phyloP scores from a whole-genome alignment of 2,329 filamentous ascomycete species.

The Fusarium nodosum region DNA sequence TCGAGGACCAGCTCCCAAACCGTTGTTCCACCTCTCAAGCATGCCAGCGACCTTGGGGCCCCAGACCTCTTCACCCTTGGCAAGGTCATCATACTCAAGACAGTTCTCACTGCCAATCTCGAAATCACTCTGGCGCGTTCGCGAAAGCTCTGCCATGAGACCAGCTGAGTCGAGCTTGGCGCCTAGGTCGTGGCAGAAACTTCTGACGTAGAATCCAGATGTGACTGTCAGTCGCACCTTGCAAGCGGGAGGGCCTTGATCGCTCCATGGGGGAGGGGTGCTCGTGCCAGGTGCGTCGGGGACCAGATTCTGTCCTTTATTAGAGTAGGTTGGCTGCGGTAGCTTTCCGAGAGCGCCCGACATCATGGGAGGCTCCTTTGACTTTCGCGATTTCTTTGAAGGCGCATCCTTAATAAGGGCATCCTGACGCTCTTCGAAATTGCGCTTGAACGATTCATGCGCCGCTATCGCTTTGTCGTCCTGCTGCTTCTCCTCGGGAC shows the following conservation, averaged over 20 bases:
- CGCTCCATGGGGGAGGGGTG: constrained; percentile 69
- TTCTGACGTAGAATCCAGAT: constrained; percentile 96
- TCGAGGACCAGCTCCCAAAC: constrained; percentile 43
- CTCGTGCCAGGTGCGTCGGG: constrained; percentile 62
- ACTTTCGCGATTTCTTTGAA: constrained; percentile 51
- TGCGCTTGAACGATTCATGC: constrained; percentile 70
- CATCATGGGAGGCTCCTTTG: constrained; percentile 63
- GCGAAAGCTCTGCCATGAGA: constrained; percentile 86
- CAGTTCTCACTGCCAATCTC: constrained; percentile 76
- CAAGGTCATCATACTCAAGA: constrained; percentile 82
- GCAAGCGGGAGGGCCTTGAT: constrained; percentile 79
- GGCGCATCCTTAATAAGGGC: constrained; percentile 67
- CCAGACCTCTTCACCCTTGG: constrained; percentile 84
- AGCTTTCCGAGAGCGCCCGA: constrained; percentile 68
- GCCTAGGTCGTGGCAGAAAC: constrained; percentile 92
- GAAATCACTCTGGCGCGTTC: constrained; percentile 86
- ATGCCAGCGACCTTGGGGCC: constrained; percentile 75
- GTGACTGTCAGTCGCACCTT: constrained; percentile 92
- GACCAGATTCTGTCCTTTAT: constrained; percentile 66
- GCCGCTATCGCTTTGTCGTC: constrained; percentile 68
- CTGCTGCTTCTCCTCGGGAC: constrained; percentile 67
- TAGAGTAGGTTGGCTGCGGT: constrained; percentile 59
- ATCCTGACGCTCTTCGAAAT: constrained; percentile 70
- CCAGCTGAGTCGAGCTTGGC: constrained; percentile 83
- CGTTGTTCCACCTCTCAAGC: constrained; percentile 60